phyloP scores from a whole-genome alignment of 2,329 filamentous ascomycete species.

The Sarocladium strictum region DNA sequence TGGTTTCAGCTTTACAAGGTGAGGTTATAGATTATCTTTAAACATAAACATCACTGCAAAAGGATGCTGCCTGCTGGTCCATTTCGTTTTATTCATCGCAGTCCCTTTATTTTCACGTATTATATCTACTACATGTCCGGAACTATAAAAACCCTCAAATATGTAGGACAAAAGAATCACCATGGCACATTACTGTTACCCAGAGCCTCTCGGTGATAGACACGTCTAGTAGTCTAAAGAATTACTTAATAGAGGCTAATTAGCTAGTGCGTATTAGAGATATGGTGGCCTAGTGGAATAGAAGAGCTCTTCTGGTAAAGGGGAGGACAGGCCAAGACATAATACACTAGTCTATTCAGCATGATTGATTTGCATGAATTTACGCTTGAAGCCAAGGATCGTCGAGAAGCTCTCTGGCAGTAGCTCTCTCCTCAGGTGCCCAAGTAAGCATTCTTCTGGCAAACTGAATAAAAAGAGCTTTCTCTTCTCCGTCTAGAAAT shows the following conservation, averaged over 20 bases:
- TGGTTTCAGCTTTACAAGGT: no score
- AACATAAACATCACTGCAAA: no score
- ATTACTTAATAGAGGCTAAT: neutral
- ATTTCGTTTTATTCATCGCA: no score
- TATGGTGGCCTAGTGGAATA: neutral
- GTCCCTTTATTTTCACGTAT: no score
- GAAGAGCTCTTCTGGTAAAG: neutral
- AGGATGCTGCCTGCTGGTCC: no score
- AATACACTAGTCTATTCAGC: neutral
- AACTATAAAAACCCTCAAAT: no score
- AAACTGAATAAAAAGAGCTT: slow-evolving; percentile 21
- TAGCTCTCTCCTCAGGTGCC: slow-evolving; percentile 22
- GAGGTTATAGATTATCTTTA: no score
- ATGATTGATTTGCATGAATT: neutral
- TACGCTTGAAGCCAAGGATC: slow-evolving; percentile 22
- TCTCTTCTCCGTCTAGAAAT: slow-evolving; percentile 18
- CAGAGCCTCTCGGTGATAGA: neutral
- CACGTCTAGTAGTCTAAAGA: neutral
- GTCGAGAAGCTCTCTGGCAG: slow-evolving; percentile 22
- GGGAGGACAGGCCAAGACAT: neutral
- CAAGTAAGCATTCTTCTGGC: slow-evolving; percentile 23
- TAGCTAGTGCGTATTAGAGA: neutral
- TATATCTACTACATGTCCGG: no score
- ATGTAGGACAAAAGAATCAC: neutral
- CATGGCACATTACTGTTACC: neutral